Base-by-base conservation (phyloP, 345 rosid species). In the Hypericum perforatum region DNA sequence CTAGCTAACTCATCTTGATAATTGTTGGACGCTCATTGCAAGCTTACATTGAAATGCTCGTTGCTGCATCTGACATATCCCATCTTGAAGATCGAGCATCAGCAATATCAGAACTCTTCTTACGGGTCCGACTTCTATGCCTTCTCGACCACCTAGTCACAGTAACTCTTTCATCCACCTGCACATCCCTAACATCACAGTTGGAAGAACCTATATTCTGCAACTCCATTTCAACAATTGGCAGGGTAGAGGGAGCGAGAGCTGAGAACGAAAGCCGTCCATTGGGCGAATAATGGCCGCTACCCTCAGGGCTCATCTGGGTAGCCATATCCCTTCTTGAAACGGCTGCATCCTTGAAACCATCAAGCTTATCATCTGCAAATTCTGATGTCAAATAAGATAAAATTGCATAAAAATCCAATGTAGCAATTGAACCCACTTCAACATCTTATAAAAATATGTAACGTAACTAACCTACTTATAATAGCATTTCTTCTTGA, bases 311-410 rank as follows among this genome's bases (percentile, higher is more conserved):
- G 47, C 98, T 88, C 98, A 92, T 92, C 61, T 88, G 96, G 8
- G 98, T 92, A 4, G 96, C 96, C 88, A 85, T 85, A 69, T 92
- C 98, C 74, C 98, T 85, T 73, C 86, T 81, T 58, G 98, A 88
- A 52, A 74, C 77, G 39, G 76, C 82, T 39, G 76, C 78, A 80
- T 88, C 86, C 70, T 74, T 79, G 37, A 57, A 59, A 36, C 63
- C 73, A 14, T 70, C 75, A 60, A 59, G 58, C 15, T 76, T 82
- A 59, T 55, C 76, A 64, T 75, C 98, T 81, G 74, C 37, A 63
- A 41, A 66, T 71, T 73, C 41, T 63, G 9, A 38, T 55, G 32
- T 22, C 4, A 22, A 39, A 67, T 70, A 39, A 68, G 53, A 61
- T 39, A 51, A 22, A 22, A 22, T 22, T 14, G 6, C 29, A 45